Evolutionary conservation across 2,329 filamentous ascomycete genomes (phyloP).

Genomic region (Xylaria arbuscula): DNA sequence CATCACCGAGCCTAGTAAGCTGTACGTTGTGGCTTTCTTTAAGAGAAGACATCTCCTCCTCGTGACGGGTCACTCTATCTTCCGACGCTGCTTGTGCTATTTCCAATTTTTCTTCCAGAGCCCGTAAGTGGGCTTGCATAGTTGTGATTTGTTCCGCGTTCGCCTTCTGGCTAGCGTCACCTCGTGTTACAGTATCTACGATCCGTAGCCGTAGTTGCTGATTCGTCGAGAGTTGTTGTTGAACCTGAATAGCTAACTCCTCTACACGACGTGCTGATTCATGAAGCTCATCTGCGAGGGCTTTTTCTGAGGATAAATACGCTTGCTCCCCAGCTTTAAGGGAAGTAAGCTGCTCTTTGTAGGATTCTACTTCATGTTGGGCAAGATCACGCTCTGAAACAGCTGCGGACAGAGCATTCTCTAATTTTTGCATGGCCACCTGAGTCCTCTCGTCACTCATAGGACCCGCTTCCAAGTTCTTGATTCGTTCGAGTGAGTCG

Average conservation of each 20-base stretch:
- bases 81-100: constrained; percentile 87
- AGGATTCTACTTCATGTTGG: constrained; percentile 70
- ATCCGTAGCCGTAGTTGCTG: constrained; percentile 79
- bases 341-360: constrained; percentile 69
- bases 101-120: constrained; percentile 85
- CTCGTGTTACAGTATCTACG: constrained; percentile 80
- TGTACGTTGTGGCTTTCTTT: constrained; percentile 82
- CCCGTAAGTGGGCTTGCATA: constrained; percentile 82
- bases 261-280: constrained; percentile 82
- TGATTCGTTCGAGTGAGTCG: constrained; percentile 74
- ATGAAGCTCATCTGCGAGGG: constrained; percentile 75
- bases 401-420: constrained; percentile 74
- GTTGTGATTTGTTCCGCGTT: constrained; percentile 85
- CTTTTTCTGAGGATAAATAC: constrained; percentile 69
- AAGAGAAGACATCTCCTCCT: constrained; percentile 82
- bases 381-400: constrained; percentile 79
- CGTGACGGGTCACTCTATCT: constrained; percentile 82
- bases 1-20: constrained; percentile 76
- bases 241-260: constrained; percentile 80
- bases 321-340: constrained; percentile 67
- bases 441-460: constrained; percentile 68
- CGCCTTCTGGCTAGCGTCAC: constrained; percentile 83
- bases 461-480: constrained; percentile 67
- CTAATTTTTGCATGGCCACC: constrained; percentile 72
- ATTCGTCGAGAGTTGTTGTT: constrained; percentile 83